Evolutionary conservation across 768 basidiomycete species (phyloP), one percentile per base, ranked within the genome.

Genomic region (Baorangia bicolor): DNA sequence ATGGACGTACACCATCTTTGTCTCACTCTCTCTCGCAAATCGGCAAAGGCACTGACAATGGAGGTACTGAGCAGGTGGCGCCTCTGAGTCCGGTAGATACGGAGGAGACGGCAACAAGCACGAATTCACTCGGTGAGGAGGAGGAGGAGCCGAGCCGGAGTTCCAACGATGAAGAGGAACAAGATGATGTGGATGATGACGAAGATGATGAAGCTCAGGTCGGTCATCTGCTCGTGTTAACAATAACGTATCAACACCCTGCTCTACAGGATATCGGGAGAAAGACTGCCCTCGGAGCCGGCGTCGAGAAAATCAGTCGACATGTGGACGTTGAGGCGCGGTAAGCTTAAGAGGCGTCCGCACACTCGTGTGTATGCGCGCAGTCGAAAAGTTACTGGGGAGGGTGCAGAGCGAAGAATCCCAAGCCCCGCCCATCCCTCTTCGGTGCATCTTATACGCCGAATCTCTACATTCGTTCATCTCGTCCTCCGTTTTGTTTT

Each of bases 241-340:
- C 2, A 12, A 42, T 11, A 20, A 14, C 6, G 5, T 49, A 50
- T 50, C 20, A 60, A 68, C 49, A 50, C 46, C 9, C 40, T 44
- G 43, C 20, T 47, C 30, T 41, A 34, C 51, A 73, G 70, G 68
- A 68, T 33, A 47, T 49, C 12, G 18, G 28, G 20, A 64, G 73
- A 40, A 74, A 66, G 56, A 73, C 74, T 14, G 62, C 66, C 3
- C 60, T 72, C 0, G 70, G 72, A 21, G 72, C 72, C 10, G 73
- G 73, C 9, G 68, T 73, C 20, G 73, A 73, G 57, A 73, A 73
- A 57, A 59, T 73, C 49, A 74, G 73, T 53, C 62, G 69, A 47
- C 73, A 74, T 53, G 61, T 71, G 35, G 63, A 65, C 5, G 44
- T 44, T 31, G 64, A 61, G 45, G 48, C 35, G 48, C 61, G 63